Evolutionary conservation across 192 early-diverging fungal genomes (phyloP).

Genomic region (Cetraspora pellucida): DNA sequence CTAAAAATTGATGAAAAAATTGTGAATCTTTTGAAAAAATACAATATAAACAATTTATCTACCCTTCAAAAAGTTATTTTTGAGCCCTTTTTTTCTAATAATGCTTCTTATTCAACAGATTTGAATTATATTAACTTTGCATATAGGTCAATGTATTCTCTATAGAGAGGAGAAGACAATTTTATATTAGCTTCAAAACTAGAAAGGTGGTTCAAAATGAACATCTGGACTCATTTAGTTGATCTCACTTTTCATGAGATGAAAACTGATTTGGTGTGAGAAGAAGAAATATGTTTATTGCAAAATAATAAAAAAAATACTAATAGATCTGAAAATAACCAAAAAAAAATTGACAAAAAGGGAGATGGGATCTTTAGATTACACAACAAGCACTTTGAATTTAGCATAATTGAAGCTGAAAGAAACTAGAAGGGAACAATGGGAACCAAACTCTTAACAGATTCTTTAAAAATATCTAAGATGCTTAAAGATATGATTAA

Average conservation of each 20-base stretch:
- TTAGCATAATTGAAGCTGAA: constrained; percentile 5
- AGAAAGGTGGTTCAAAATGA: constrained; percentile 8
- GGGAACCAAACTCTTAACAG: constrained; percentile 11
- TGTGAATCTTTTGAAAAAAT: background rate
- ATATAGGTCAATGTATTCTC: background rate
- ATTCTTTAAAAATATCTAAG: constrained; percentile 18
- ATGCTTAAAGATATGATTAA: constrained; percentile 23
- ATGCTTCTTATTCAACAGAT: constrained; percentile 7
- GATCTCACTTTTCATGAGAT: background rate
- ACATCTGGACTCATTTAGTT: constrained; percentile 5
- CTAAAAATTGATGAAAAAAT: constrained; percentile 14
- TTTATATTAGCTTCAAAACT: background rate
- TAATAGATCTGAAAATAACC: too few species aligned
- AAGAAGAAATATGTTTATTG: background rate
- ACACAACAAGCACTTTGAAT: background rate
- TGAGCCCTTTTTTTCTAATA: constrained; percentile 4
- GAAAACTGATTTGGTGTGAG: background rate
- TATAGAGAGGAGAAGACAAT: background rate
- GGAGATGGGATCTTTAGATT: constrained; percentile 23
- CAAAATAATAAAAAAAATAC: background rate
- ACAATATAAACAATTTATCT: constrained; percentile 2
- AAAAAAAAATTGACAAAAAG: too few species aligned
- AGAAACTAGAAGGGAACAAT: background rate
- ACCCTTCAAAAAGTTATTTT: constrained; percentile 5
- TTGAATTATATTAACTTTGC: constrained; percentile 14